A percentile compares a stretch with the other conserved stretches of the same genome.
Evolutionary conservation across 208 protist genomes (phyloP).

Genomic region (Porcisia hertigi): DNA sequence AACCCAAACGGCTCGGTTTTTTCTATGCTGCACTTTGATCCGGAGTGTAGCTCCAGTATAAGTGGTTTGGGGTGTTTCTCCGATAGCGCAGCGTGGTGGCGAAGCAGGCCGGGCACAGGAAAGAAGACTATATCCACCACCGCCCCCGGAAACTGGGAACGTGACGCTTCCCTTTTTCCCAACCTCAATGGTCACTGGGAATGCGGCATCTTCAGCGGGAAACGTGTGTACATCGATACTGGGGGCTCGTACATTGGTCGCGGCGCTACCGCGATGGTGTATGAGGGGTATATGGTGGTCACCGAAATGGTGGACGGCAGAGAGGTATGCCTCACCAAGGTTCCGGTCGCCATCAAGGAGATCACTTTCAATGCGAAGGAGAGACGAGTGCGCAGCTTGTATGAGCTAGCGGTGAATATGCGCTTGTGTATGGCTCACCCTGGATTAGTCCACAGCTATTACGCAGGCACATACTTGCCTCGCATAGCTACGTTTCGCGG

Average conservation of each 20-base stretch:
- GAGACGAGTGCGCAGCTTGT: constrained; percentile 12
- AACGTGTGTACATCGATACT: constrained; percentile 21
- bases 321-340: constrained; percentile 9
- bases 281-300: constrained; percentile 21
- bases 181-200: constrained; percentile 22
- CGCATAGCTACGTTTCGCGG: not conserved
- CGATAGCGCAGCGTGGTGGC: not conserved
- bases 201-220: constrained; percentile 27
- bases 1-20: not conserved
- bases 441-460: constrained; percentile 22
- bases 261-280: constrained; percentile 16
- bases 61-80: not conserved
- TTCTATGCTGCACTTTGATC: constrained; percentile 8
- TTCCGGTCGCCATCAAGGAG: constrained; percentile 29
- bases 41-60: constrained; percentile 4
- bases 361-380: constrained; percentile 20
- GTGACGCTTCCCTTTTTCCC: constrained; percentile 9
- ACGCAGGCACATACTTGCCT: constrained; percentile 18
- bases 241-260: constrained; percentile 16
- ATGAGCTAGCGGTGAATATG: constrained; percentile 13
- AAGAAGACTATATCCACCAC: constrained; percentile 2
- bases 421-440: constrained; percentile 20
- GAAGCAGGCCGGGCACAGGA: not conserved
- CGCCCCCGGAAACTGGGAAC: not conserved
- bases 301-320: constrained; percentile 10